Evolutionary conservation across 345 rosid species (phyloP).

Genomic region (Euphorbia peplus): DNA sequence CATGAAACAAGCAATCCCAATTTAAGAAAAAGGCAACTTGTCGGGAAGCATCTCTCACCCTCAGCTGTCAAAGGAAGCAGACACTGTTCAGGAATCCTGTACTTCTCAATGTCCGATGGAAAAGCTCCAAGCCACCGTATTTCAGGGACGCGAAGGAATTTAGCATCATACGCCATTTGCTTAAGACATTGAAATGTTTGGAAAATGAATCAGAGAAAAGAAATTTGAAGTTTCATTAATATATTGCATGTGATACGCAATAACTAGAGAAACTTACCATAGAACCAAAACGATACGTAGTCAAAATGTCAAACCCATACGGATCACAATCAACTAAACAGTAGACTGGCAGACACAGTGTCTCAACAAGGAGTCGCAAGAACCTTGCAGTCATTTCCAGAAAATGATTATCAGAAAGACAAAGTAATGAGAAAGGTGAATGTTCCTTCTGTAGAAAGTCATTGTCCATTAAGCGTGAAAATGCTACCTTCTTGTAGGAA

Average conservation of each 20-base stretch:
- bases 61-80: slow-evolving; percentile 76
- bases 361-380: slow-evolving; percentile 68
- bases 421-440: background rate
- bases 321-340: slow-evolving; percentile 98
- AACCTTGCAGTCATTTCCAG: slow-evolving; percentile 45
- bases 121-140: slow-evolving; percentile 86
- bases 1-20: background rate
- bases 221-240: background rate
- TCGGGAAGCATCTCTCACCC: slow-evolving; percentile 35
- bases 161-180: slow-evolving; percentile 95
- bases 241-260: background rate
- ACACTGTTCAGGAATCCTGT: slow-evolving; percentile 55
- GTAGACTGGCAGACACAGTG: slow-evolving; percentile 58
- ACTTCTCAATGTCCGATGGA: slow-evolving; percentile 71
- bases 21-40: no score
- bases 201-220: background rate
- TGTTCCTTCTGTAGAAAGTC: background rate
- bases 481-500: slow-evolving; percentile 87
- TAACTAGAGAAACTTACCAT: slow-evolving; percentile 59
- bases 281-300: slow-evolving; percentile 90
- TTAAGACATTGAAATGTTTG: slow-evolving; percentile 16
- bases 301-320: slow-evolving; percentile 85
- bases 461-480: background rate
- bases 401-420: slow-evolving; percentile 14
- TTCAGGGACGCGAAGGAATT: slow-evolving; percentile 57